phyloP scores from a whole-genome alignment of 352 stramenopile species.

The Pythium dissotocum region DNA sequence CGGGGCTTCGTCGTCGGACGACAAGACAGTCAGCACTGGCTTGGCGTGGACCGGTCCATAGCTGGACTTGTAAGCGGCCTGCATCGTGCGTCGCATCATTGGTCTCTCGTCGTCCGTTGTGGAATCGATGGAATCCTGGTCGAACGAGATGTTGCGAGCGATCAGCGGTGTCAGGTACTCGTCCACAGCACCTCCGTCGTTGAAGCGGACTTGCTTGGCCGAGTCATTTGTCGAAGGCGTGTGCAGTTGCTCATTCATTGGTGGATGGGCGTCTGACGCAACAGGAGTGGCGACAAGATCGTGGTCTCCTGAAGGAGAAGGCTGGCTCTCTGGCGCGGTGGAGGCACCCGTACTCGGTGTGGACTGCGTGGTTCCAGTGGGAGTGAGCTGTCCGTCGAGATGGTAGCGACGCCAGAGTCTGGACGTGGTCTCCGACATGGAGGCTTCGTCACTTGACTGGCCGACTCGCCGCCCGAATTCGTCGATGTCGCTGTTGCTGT shows the following conservation, averaged over 20 bases:
- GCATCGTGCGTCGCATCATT: conserved; percentile 15
- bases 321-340: conserved; percentile 13
- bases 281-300: background rate
- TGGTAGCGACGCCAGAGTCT: conserved; percentile 14
- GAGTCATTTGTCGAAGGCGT: conserved; percentile 13
- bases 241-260: background rate
- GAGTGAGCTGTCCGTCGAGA: conserved; percentile 1
- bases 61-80: background rate
- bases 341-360: conserved; percentile 9
- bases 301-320: conserved; percentile 2
- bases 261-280: background rate
- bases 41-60: background rate
- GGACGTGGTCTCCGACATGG: conserved; percentile 5
- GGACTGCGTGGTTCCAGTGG: background rate
- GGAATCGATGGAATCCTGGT: conserved; percentile 36
- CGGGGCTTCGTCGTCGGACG: conserved; percentile 31
- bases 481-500: background rate
- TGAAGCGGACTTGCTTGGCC: conserved; percentile 60
- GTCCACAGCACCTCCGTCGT: conserved; percentile 17
- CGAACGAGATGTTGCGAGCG: conserved; percentile 62
- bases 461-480: background rate
- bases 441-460: background rate
- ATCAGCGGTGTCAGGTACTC: conserved; percentile 63
- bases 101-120: conserved; percentile 37
- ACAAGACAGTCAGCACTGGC: background rate